phyloP scores from a whole-genome alignment of 148 eudicot genomes.

The Chenopodium berlandieri region DNA sequence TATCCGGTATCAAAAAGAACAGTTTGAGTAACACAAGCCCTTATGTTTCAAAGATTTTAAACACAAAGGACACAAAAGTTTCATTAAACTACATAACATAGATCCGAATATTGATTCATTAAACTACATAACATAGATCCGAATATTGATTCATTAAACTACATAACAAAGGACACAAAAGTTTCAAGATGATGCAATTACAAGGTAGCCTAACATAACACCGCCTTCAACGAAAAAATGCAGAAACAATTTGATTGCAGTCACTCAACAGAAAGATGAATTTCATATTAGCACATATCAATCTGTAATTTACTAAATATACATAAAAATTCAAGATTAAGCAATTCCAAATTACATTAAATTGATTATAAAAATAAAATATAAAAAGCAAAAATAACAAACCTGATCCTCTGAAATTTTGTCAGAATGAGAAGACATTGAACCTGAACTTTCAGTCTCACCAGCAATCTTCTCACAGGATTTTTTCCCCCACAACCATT shows the following conservation, averaged over 20 bases:
- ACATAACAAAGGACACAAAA: too few species aligned
- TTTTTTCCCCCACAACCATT: slow-evolving; percentile 77
- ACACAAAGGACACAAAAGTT: not conserved
- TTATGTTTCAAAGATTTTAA: not conserved
- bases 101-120: not conserved
- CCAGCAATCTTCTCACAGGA: slow-evolving; percentile 62
- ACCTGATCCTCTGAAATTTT: slow-evolving; percentile 71
- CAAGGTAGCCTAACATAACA: not conserved
- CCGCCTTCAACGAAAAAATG: not conserved
- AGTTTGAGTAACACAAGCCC: not conserved
- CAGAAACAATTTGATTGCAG: not conserved
- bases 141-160: not conserved
- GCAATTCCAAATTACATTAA: not conserved
- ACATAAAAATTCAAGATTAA: not conserved
- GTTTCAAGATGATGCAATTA: not conserved
- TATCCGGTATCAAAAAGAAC: too few species aligned
- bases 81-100: not conserved
- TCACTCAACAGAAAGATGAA: not conserved
- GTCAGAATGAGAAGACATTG: slow-evolving; percentile 71
- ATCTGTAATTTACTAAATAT: not conserved
- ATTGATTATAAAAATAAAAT: too few species aligned
- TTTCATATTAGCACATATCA: not conserved
- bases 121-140: not conserved
- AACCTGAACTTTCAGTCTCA: slow-evolving; percentile 62
- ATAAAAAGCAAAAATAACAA: not conserved